Evolutionary conservation across 192 early-diverging fungal species (phyloP).

Genomic region (Podila epigama): DNA sequence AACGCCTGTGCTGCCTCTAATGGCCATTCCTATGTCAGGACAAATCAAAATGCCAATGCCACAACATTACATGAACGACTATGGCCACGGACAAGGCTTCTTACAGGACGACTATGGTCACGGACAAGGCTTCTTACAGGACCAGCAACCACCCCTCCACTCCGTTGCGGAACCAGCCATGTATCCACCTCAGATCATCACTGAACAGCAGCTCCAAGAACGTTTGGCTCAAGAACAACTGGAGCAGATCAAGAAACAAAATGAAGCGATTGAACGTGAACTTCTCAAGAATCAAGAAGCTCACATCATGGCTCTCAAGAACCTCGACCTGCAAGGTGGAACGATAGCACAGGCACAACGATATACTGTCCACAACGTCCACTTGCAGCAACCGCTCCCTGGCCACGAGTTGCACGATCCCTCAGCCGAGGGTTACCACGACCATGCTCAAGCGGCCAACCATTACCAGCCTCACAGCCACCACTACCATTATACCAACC

Average conservation of each 20-base stretch:
- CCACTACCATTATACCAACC: slow-evolving; percentile 2
- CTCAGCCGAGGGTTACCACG: slow-evolving; percentile 8
- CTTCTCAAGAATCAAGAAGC: slow-evolving; percentile 7
- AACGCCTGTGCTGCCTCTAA: not conserved
- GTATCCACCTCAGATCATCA: slow-evolving; percentile 39
- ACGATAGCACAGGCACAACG: not conserved
- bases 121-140: not conserved
- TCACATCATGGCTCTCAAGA: slow-evolving; percentile 19
- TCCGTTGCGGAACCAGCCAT: slow-evolving; percentile 14
- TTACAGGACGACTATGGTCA: not conserved
- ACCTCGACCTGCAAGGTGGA: slow-evolving; percentile 23
- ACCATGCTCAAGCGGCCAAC: not conserved
- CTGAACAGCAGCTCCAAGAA: slow-evolving; percentile 26
- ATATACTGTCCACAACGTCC: slow-evolving; percentile 18
- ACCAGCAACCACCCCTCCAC: not conserved
- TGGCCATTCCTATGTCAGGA: not conserved
- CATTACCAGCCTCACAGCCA: slow-evolving; percentile 8
- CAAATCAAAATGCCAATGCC: slow-evolving; percentile 35
- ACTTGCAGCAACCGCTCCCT: slow-evolving; percentile 1
- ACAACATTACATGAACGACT: slow-evolving; percentile 10
- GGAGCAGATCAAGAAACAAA: slow-evolving; percentile 28
- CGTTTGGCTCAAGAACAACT: slow-evolving; percentile 15
- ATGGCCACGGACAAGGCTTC: not conserved
- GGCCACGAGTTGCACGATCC: not conserved
- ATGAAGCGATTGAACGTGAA: slow-evolving; percentile 28